A percentile compares a stretch with the other conserved stretches of the same genome.
Conservation (phyloP, 768 basidiomycete genomes). For the Harrya chromipes region DNA sequence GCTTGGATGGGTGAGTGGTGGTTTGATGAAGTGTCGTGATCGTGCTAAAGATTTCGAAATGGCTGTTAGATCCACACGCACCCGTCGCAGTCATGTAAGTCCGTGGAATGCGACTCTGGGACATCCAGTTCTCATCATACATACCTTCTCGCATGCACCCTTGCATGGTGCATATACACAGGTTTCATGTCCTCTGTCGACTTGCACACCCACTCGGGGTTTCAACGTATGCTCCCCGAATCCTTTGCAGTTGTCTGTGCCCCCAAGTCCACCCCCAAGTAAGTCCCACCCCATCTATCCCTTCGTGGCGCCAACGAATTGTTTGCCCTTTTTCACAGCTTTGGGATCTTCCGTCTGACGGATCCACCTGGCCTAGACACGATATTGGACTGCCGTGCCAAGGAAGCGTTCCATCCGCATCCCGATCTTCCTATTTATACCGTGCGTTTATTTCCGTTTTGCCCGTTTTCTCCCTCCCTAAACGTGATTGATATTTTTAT, state of each 20-base stretch:
- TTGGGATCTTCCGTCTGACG: constrained; percentile 87
- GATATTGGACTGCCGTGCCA: constrained; percentile 62
- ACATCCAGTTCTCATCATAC: not conserved
- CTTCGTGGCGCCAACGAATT: not conserved
- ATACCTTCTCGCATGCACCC: not conserved
- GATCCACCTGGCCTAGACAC: constrained; percentile 80
- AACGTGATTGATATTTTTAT: not conserved
- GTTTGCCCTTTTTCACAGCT: constrained; percentile 33
- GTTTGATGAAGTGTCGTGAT: not conserved
- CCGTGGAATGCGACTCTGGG: not conserved
- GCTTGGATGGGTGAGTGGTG: constrained; percentile 79
- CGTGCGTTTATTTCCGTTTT: constrained; percentile 41
- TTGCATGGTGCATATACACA: constrained; percentile 22
- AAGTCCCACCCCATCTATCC: constrained; percentile 22
- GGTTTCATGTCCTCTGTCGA: constrained; percentile 96
- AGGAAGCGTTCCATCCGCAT: constrained; percentile 85
- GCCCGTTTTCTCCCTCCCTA: not conserved
- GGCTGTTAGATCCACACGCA: constrained; percentile 80
- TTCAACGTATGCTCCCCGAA: constrained; percentile 87
- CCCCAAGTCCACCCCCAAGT: constrained; percentile 75
- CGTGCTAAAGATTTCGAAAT: not conserved
- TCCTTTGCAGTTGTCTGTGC: constrained; percentile 93
- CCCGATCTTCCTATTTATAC: constrained; percentile 83
- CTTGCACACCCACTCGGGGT: constrained; percentile 86
- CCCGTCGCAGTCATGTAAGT: constrained; percentile 81